Evolutionary conservation across 306 rosid genomes (phyloP), one percentile per base, ranked within the genome.

Genomic region (Lotus japonicus): DNA sequence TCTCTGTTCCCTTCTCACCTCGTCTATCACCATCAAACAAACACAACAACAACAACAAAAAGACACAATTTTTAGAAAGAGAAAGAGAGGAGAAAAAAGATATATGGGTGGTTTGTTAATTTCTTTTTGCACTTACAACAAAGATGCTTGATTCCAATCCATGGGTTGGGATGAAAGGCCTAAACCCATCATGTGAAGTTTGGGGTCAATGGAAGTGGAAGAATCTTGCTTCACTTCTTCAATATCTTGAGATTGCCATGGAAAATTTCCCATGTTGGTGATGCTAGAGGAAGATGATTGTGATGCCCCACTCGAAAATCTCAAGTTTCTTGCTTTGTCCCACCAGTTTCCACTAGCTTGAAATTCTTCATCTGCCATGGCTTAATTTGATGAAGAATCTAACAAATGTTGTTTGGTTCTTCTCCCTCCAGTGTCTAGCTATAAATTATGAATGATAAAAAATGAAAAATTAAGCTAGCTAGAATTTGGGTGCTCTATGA

Each of bases 51-150:
- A n/a, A n/a, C n/a, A n/a, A n/a, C n/a, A n/a, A n/a, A n/a, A n/a
- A n/a, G n/a, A n/a, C n/a, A n/a, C n/a, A n/a, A 3, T 21, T 21
- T 21, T 21, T 21, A 21, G 3, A 1, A 1, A 21, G 23, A 21
- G 3, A 3, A 21, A 21, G 3, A 21, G 3, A 3, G 3, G 1
- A 21, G 23, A 21, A 3, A 21, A 21, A 21, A 21, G 3, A 21
- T n/a, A n/a, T n/a, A n/a, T n/a, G n/a, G n/a, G n/a, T n/a, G n/a
- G n/a, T n/a, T n/a, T n/a, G n/a, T n/a, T n/a, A n/a, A n/a, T n/a
- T n/a, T n/a, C n/a, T n/a, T n/a, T n/a, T n/a, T n/a, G n/a, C n/a
- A 81, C 95, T 85, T 86, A 92, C 98, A 90, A 74, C 48, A 90
- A 81, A 38, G 94, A 61, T 19, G 79, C 68, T 73, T 88, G 98